Conservation (phyloP, 768 basidiomycete species). For the Boletus edulis region DNA sequence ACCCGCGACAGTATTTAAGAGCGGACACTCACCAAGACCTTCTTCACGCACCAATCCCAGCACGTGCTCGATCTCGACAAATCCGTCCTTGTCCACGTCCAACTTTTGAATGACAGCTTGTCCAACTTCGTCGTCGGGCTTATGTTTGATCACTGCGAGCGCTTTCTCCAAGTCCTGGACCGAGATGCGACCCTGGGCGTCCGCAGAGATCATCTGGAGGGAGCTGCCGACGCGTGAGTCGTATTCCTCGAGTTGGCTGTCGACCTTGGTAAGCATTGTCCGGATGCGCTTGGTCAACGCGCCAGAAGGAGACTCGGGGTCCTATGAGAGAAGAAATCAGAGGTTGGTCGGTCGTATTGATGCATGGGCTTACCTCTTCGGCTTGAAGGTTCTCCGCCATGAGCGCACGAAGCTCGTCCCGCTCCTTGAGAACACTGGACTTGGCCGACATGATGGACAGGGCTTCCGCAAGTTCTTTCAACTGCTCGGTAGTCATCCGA, state of each 20-base stretch:
- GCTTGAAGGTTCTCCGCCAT: constrained; percentile 93
- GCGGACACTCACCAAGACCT: constrained; percentile 58
- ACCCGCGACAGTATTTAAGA: not conserved
- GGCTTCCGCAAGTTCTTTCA: constrained; percentile 91
- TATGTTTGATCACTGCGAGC: constrained; percentile 89
- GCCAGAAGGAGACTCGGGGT: constrained; percentile 76
- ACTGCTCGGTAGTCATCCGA: constrained; percentile 96
- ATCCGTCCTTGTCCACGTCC: constrained; percentile 95
- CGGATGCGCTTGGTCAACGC: constrained; percentile 96
- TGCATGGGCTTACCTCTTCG: constrained; percentile 59
- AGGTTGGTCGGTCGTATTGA: not conserved
- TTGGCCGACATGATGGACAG: constrained; percentile 88
- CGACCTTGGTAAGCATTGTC: constrained; percentile 93
- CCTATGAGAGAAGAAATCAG: constrained; percentile 36
- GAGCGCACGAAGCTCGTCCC: constrained; percentile 84
- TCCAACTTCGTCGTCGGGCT: constrained; percentile 85
- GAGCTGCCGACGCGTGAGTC: constrained; percentile 84
- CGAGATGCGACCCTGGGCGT: constrained; percentile 85
- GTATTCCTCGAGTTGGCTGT: constrained; percentile 87
- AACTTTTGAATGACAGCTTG: constrained; percentile 87
- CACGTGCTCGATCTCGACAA: constrained; percentile 93
- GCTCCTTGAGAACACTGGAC: constrained; percentile 93
- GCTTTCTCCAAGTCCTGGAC: constrained; percentile 89
- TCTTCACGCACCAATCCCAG: constrained; percentile 85
- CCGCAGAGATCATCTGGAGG: constrained; percentile 82